Evolutionary conservation across 139 green algal genomes (phyloP).

Genomic region (Chlorella sorokiniana): DNA sequence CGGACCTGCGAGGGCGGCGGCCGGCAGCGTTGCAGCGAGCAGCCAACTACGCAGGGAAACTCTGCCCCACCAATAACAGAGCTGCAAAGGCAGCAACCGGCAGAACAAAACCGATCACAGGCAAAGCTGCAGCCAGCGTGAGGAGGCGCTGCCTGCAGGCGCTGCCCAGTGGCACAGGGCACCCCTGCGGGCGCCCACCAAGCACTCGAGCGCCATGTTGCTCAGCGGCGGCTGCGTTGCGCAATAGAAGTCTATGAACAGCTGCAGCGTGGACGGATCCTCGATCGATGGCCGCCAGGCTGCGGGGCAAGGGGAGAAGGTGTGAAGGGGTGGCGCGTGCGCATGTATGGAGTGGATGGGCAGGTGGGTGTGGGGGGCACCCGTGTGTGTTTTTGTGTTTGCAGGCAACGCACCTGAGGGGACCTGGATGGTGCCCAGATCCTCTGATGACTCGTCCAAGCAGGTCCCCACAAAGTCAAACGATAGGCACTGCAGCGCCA

Average conservation of each 20-base stretch:
- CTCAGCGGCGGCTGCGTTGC: constrained; percentile 80
- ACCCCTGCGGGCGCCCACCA: constrained; percentile 66
- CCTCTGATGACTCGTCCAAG: constrained; percentile 93
- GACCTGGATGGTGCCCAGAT: constrained; percentile 96
- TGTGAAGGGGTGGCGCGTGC: not conserved
- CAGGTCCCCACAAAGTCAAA: constrained; percentile 99
- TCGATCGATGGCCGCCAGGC: constrained; percentile 75
- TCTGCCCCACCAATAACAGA: no score
- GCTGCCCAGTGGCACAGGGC: no score
- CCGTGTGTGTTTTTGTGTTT: not conserved
- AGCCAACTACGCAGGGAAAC: not conserved
- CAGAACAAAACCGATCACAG: no score
- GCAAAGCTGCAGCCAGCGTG: no score
- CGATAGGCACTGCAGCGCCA: constrained; percentile 89
- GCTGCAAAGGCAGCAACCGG: no score
- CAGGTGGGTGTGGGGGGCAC: not conserved
- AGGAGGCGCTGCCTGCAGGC: no score
- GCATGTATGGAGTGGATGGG: not conserved
- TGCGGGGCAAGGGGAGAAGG: not conserved
- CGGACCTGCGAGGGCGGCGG: constrained; percentile 57
- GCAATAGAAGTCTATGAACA: constrained; percentile 93
- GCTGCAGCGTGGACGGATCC: constrained; percentile 83
- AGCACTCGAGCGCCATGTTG: constrained; percentile 77
- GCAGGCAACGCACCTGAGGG: constrained; percentile 12
- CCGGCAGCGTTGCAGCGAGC: not conserved